These are phyloP conservation scores for Phalaenopsis hybrid DNA, from an alignment of 116 monocot species.

Conservation along the genomic window DNA sequence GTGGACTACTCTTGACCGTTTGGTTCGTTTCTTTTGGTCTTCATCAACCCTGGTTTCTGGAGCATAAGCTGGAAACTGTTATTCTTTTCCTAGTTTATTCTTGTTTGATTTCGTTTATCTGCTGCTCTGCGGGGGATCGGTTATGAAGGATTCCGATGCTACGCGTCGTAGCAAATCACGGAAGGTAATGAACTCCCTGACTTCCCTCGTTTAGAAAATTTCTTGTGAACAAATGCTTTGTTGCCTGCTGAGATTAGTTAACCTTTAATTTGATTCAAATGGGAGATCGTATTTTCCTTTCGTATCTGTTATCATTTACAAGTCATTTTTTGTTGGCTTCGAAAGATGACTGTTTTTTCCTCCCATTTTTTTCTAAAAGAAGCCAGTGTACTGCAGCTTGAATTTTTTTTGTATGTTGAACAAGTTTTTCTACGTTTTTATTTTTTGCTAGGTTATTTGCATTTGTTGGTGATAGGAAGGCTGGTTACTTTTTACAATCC, in stretches of 20 bases:
- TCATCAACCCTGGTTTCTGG: neutral
- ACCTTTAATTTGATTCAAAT: slow-evolving; percentile 1
- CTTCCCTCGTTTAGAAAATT: neutral
- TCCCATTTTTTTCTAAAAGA: too few species aligned
- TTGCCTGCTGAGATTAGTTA: neutral
- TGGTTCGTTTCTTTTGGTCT: neutral
- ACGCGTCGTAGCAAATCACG: slow-evolving; percentile 23
- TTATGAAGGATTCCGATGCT: slow-evolving; percentile 25
- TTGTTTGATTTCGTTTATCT: neutral
- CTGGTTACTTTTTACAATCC: slow-evolving; percentile 22
- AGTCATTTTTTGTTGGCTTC: neutral
- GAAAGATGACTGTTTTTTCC: neutral
- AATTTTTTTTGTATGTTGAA: neutral
- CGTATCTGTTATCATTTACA: neutral
- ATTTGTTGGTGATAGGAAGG: slow-evolving; percentile 22
- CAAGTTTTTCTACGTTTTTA: neutral
- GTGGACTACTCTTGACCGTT: neutral
- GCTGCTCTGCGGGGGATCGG: slow-evolving; percentile 6
- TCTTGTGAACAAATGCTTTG: neutral
- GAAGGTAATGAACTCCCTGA: slow-evolving; percentile 14
- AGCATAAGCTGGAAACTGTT: neutral
- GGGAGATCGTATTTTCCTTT: neutral
- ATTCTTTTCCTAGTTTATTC: neutral
- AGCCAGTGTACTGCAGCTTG: too few species aligned
- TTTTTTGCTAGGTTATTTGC: slow-evolving; percentile 24